Evolutionary conservation across 805 yeast species (phyloP), one percentile per base, ranked within the genome.

Genomic region (Ogataea philodendri): DNA sequence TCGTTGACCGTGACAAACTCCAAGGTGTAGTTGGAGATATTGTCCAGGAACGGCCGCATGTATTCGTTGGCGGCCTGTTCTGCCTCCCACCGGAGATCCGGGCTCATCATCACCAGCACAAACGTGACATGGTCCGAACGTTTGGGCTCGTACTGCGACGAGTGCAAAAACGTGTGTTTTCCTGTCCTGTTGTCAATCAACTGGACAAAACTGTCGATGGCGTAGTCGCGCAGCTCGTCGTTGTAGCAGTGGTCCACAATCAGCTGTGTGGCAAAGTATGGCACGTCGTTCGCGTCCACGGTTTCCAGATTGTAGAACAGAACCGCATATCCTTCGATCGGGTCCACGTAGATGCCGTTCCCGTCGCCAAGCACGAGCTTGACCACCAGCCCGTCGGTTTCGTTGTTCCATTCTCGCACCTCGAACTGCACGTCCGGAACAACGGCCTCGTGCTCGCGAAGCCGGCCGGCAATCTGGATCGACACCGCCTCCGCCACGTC

Each of bases 401-500:
- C 34, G 22, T 51, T 49, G 4, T 23, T 14, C 15, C 22, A 28
- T n/a, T 43, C 28, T 16, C 28, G 35, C 9, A 58, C 32, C 9
- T 55, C 57, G 20, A 59, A 31, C 19, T 48, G 40, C 32, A 45
- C 48, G 18, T 46, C 38, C 9, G 45, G 37, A 3, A 45, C 32
- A 1, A 45, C 23, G 7, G 39, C 36, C 18, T 57, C 59, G 4
- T 39, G 28, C 3, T 35, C 20, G n/a, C 56, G 49, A 26, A 78
- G 39, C 28, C 71, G 59, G 10, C 63, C 59, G 40, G 70, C 64
- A 2, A 74, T 49, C 46, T 76, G 74, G 9, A 66, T 49, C 40
- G 72, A 71, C 2, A 72, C 52, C 1, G 83, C 87, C 26, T 66
- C 66, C 2, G 70, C 72, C 13, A 87, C 51, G 54, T 87, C 95